These are phyloP conservation scores for Lotus japonicus DNA, from an alignment of 306 rosid genomes.

Conservation along the genomic window DNA sequence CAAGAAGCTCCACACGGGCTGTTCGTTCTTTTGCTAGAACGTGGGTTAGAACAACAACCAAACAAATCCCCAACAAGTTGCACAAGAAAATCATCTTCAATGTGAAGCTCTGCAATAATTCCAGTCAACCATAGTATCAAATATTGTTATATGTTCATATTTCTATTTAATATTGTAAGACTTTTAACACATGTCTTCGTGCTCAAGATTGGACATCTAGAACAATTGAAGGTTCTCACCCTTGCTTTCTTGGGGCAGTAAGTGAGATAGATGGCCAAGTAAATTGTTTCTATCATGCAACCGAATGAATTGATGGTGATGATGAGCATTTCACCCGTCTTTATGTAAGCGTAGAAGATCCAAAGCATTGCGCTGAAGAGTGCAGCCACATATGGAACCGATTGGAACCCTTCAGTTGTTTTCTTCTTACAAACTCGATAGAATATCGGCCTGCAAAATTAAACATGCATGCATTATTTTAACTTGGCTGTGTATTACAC, in stretches of 20 bases:
- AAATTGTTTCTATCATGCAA: constrained; percentile 68
- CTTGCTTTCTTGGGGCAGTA: constrained; percentile 71
- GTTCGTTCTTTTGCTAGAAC: constrained; percentile 52
- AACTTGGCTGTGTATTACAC: no score
- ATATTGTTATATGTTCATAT: not conserved
- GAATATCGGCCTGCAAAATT: constrained; percentile 62
- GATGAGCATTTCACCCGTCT: constrained; percentile 58
- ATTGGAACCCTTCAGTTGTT: constrained; percentile 86
- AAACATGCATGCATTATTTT: not conserved
- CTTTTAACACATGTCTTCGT: no score
- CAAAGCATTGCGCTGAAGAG: constrained; percentile 90
- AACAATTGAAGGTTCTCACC: constrained; percentile 19
- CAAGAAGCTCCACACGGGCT: constrained; percentile 53
- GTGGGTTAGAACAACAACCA: constrained; percentile 57
- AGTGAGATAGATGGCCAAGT: constrained; percentile 54
- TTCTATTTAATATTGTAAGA: no score
- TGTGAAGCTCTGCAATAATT: constrained; percentile 47
- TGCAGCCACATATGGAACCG: constrained; percentile 79
- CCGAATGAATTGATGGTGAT: constrained; percentile 76
- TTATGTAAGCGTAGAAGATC: constrained; percentile 78
- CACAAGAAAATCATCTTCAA: constrained; percentile 56
- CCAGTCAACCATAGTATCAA: not conserved
- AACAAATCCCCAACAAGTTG: constrained; percentile 66
- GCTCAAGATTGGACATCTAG: no score
- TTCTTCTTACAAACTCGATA: constrained; percentile 69